Conservation (phyloP, 2,329 filamentous ascomycete genomes). For the Aspergillaceae sp. region DNA sequence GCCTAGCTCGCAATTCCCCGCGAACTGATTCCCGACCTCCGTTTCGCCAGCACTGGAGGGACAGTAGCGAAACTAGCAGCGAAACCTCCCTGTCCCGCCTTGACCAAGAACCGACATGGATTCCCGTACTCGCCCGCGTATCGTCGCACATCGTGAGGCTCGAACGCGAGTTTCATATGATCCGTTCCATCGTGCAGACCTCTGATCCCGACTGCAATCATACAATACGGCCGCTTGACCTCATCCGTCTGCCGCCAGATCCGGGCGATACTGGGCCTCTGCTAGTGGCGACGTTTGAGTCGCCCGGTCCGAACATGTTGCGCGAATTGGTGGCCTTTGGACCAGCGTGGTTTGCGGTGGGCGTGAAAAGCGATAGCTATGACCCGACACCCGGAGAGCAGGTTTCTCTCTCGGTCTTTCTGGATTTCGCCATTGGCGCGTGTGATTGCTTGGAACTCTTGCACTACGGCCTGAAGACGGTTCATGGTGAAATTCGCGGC, state of each 20-base stretch:
- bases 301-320: conserved; percentile 66
- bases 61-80: conserved; percentile 44
- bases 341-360: conserved; percentile 60
- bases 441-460: conserved; percentile 78
- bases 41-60: conserved; percentile 39
- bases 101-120: conserved; percentile 39
- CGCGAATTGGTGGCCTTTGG: conserved; percentile 65
- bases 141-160: conserved; percentile 75
- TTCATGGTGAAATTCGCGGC: conserved; percentile 83
- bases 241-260: conserved; percentile 61
- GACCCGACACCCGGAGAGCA: conserved; percentile 47
- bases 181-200: conserved; percentile 60
- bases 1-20: conserved; percentile 36
- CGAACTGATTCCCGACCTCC: conserved; percentile 32
- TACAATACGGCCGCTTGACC: conserved; percentile 71
- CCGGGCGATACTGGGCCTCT: conserved; percentile 63
- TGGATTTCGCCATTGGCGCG: conserved; percentile 86
- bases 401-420: conserved; percentile 65
- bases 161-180: conserved; percentile 79
- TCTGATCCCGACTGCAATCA: conserved; percentile 66
- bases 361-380: conserved; percentile 38
- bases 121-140: conserved; percentile 68
- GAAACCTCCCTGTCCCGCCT: conserved; percentile 32
- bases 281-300: conserved; percentile 71
- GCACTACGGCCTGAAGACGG: conserved; percentile 77